A percentile compares a stretch with the other conserved stretches of the same genome.
phyloP scores from a whole-genome alignment of 2,329 filamentous ascomycete genomes.

The Hypoxylon sp. region DNA sequence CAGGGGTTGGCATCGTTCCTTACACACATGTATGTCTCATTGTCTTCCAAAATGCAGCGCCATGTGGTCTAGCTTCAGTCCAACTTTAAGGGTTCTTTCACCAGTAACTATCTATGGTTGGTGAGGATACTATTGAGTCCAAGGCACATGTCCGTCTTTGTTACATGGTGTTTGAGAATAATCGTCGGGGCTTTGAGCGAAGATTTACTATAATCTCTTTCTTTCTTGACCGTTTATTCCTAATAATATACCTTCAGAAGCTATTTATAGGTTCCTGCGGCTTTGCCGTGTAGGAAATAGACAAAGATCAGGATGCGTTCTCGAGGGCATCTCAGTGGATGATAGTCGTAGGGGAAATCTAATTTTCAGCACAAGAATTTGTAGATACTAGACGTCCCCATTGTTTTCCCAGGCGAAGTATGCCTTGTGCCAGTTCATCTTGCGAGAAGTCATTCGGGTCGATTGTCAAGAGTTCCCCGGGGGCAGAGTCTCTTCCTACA shows the following conservation, averaged over 20 bases:
- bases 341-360: neutral
- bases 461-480: constrained; percentile 23
- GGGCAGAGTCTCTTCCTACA: constrained; percentile 7
- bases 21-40: constrained; percentile 12
- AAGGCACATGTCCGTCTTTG: neutral
- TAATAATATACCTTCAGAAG: neutral
- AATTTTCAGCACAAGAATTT: neutral
- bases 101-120: neutral
- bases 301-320: too few species aligned
- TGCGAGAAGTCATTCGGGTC: neutral
- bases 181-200: constrained; percentile 4
- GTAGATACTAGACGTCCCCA: constrained; percentile 17
- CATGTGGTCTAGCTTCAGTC: neutral
- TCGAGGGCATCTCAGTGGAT: too few species aligned
- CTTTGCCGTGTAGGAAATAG: too few species aligned
- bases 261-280: too few species aligned
- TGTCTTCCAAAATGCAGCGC: neutral
- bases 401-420: constrained; percentile 7
- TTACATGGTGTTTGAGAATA: neutral
- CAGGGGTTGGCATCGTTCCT: constrained; percentile 1
- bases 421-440: constrained; percentile 7
- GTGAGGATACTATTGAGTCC: neutral
- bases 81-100: constrained; percentile 8
- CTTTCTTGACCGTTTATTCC: too few species aligned
- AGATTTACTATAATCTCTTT: neutral